A percentile compares a stretch with the other conserved stretches of the same genome.
These are phyloP conservation scores for Prototheca wickerhamii DNA, from an alignment of 163 green algal species.

Conservation along the genomic window DNA sequence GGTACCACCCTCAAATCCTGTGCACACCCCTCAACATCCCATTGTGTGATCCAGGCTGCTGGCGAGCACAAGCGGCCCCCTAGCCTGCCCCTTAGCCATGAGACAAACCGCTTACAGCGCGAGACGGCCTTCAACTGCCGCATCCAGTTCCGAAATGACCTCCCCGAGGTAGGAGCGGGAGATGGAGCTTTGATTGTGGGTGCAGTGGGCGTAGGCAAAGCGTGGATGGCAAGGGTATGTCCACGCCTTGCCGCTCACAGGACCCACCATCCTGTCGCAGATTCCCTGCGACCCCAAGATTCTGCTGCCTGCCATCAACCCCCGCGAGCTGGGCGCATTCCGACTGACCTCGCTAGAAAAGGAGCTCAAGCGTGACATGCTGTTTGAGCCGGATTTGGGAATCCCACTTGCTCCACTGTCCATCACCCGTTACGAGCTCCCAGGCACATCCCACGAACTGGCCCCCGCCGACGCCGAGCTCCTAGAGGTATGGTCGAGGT, in stretches of 20 bases:
- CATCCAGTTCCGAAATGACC: conserved; percentile 66
- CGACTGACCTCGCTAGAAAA: conserved; percentile 50
- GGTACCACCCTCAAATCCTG: background rate
- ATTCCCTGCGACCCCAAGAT: conserved; percentile 72
- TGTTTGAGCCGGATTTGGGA: conserved; percentile 46
- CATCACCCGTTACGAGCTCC: conserved; percentile 41
- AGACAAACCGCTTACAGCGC: conserved; percentile 38
- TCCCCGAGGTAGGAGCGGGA: conserved; percentile 54
- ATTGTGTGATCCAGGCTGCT: background rate
- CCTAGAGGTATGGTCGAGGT: conserved; percentile 24
- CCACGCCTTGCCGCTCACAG: background rate
- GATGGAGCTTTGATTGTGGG: background rate
- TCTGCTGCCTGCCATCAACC: conserved; percentile 43
- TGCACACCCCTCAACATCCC: background rate
- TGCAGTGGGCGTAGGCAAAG: background rate
- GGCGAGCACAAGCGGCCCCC: background rate
- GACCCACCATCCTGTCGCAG: conserved; percentile 21
- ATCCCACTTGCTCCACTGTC: conserved; percentile 55
- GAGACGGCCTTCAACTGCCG: conserved; percentile 70
- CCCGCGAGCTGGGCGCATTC: conserved; percentile 46
- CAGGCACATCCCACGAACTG: conserved; percentile 14
- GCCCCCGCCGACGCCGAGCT: conserved; percentile 45
- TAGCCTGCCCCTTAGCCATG: background rate
- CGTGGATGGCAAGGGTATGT: background rate
- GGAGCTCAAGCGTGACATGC: conserved; percentile 42